phyloP scores from a whole-genome alignment of 176 grass and related monocot genomes.

The Triticum monococcum region DNA sequence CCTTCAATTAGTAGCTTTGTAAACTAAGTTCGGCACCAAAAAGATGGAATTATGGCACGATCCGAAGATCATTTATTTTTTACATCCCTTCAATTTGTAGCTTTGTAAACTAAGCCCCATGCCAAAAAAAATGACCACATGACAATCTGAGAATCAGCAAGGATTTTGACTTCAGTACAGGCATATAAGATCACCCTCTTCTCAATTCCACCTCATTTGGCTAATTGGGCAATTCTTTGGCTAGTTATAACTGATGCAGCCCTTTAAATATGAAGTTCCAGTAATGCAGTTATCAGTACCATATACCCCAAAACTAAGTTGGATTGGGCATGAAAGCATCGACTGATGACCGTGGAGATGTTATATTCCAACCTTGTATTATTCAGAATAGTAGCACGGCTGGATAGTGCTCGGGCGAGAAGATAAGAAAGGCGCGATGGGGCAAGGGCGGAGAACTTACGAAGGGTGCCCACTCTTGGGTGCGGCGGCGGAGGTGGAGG shows the following conservation, averaged over 20 bases:
- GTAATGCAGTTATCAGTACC: neutral
- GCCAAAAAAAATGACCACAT: neutral
- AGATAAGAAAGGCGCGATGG: neutral
- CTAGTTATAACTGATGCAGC: constrained; percentile 5
- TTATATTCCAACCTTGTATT: constrained; percentile 3
- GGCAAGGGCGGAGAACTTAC: constrained; percentile 37
- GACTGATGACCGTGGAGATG: neutral
- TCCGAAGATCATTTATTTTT: neutral
- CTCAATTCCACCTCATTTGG: neutral
- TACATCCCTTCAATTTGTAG: neutral
- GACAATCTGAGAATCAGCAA: neutral
- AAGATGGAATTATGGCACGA: neutral
- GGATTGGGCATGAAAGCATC: constrained; percentile 22
- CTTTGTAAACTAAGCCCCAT: neutral
- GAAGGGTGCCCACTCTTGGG: constrained; percentile 83
- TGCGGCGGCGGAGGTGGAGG: constrained; percentile 78
- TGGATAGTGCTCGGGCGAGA: neutral
- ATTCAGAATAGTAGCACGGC: neutral
- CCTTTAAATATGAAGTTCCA: neutral
- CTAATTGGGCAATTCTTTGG: neutral
- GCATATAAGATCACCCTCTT: neutral
- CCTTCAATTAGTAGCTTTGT: neutral
- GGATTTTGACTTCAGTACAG: neutral
- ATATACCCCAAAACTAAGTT: neutral
- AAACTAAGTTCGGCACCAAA: neutral